Base-by-base conservation (phyloP, 1,284 basidiomycete species). In the Stygiomarasmius scandens region DNA sequence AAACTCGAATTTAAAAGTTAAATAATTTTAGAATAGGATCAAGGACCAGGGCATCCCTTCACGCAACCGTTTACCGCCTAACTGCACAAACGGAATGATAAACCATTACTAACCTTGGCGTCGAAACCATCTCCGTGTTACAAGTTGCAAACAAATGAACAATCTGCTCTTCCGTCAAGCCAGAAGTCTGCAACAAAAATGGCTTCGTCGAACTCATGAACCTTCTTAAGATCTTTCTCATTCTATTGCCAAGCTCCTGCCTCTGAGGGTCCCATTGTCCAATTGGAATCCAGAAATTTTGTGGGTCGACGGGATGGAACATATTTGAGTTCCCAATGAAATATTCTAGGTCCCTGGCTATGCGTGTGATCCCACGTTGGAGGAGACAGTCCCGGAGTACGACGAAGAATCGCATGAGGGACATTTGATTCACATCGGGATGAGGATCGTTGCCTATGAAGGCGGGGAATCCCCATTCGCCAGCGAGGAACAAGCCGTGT, bases 401-500 rank as follows among this genome's bases (percentile, higher is more conserved):
- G 9, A 68, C 62, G 69, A 77, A 82, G 70, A 86, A 85, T 46
- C 74, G 67, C 1, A 63, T 63, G 16, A 41, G 38, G 16, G 8
- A 6, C 66, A 75, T 68, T 46, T 60, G 56, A 14, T 61, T 69
- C 8, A 49, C 19, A 32, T 43, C n/a, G 9, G 49, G 55, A 65
- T 67, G 38, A 19, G 38, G 38, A 9, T 12, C 38, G 6, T 41
- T 8, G 6, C n/a, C 38, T 12, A 41, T 19, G 67, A 86, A 76
- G 11, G 71, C 61, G 3, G 82, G 72, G 47, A 64, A 70, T 32
- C 73, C 73, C 77, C 85, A 82, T 70, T 92, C 89, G 47, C 79
- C 79, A 2, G 85, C 83, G n/a, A 88, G 66, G 68, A 89, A 85
- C 12, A 90, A 70, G 1, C 88, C 88, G 25, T 83, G 83, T 2